Percentiles rank a stretch among this genome's conserved stretches.
phyloP scores from a whole-genome alignment of 2,329 filamentous ascomycete genomes.

The Pseudogymnoascus sp. region DNA sequence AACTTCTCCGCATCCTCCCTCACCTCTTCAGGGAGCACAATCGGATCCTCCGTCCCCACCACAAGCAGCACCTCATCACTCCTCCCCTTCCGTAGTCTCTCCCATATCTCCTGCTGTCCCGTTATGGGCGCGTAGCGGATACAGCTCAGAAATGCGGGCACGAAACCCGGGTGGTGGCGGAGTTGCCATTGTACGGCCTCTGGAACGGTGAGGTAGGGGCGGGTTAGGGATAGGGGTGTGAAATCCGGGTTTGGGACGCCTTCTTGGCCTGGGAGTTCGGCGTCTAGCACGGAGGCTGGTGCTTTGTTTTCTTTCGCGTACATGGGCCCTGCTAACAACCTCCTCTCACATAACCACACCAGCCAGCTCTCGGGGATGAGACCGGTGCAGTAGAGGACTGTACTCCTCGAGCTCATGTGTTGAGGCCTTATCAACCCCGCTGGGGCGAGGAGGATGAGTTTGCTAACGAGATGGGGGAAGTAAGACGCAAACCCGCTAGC shows the following conservation, averaged over 20 bases:
- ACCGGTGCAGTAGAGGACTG: conserved; percentile 48
- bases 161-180: conserved; percentile 48
- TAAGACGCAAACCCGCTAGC: conserved; percentile 61
- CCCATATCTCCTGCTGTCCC: conserved; percentile 46
- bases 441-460: conserved; percentile 70
- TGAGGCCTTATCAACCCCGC: conserved; percentile 61
- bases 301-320: neutral
- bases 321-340: conserved; percentile 10
- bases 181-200: conserved; percentile 50
- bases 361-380: conserved; percentile 44
- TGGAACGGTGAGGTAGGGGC: conserved; percentile 19
- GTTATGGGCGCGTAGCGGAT: conserved; percentile 48
- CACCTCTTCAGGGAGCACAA: conserved; percentile 43
- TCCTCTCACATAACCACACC: conserved; percentile 15
- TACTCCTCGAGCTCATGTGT: conserved; percentile 43
- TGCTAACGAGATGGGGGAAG: conserved; percentile 60
- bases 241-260: conserved; percentile 5
- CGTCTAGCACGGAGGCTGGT: neutral
- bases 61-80: conserved; percentile 45
- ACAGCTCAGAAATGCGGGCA: conserved; percentile 53
- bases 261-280: conserved; percentile 13
- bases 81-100: conserved; percentile 36
- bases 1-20: conserved; percentile 18
- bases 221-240: conserved; percentile 15
- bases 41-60: conserved; percentile 40